Evolutionary conservation across 75 land plant genomes (phyloP), one percentile per base, ranked within the genome.

Genomic region (Sequoiadendron giganteum): DNA sequence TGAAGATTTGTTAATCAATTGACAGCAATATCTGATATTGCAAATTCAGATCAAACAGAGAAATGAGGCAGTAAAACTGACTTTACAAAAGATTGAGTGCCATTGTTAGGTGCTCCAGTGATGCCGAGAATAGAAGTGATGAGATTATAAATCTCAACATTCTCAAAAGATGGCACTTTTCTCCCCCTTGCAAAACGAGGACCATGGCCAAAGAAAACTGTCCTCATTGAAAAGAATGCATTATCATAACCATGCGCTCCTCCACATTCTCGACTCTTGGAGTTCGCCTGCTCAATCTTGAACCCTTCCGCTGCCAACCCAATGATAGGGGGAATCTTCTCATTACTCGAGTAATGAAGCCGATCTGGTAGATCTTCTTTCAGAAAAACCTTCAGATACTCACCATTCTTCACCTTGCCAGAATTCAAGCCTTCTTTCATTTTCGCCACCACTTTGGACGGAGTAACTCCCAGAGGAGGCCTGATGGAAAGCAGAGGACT

Each of bases 191-290:
- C 95, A 87, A 98, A 96, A 75, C 91, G 97, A 61, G 99, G 99
- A 13, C 99, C 99, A 89, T 95, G 97, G 38, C 91, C 99, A 84
- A 98, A 86, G 87, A 98, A 98, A n/a, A 98, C 95, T 61, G 96
- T 93, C 86, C 97, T 92, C 99, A 98, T 98, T 3, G 99, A 98
- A 85, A 93, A 94, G 82, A 89, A 88, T 34, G 92, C 90, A 89
- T 98, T 98, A 76, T 98, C 99, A 89, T 98, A 98, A 0, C 99
- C 99, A 93, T 98, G 99, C n/a, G 97, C 91, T 19, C 99, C 99
- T 72, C 97, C 99, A 90, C 99, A 98, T 85, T 95, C 93, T 14
- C 86, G 85, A 34, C 73, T 58, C 61, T 87, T 88, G 16, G 92
- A 87, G n/a, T 94, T 91, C 86, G 90, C 95, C 90, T 85, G 89